Conservation (phyloP, 2,329 filamentous ascomycete genomes). For the Zymoseptoria crescenta region DNA sequence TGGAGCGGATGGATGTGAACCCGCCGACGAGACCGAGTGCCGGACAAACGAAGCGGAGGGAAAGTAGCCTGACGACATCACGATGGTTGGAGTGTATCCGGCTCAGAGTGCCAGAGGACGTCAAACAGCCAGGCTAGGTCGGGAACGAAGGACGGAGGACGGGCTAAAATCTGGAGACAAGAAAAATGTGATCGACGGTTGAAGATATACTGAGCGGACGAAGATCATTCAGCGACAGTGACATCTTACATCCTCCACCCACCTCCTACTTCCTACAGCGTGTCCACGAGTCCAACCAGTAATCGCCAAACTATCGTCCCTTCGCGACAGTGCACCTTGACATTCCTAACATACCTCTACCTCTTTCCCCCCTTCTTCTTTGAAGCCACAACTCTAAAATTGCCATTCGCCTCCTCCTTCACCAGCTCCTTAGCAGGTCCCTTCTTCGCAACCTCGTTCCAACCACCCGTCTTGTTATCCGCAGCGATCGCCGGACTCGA, state of each 20-base stretch:
- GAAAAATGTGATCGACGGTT: neutral
- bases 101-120: conserved; percentile 22
- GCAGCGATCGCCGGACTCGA: conserved; percentile 37
- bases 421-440: conserved; percentile 41
- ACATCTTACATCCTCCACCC: neutral
- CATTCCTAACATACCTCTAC: conserved; percentile 10
- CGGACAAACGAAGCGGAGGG: conserved; percentile 15
- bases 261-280: neutral
- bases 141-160: conserved; percentile 18
- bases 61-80: too few species aligned
- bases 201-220: neutral
- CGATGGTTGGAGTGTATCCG: conserved; percentile 26
- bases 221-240: neutral
- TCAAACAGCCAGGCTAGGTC: conserved; percentile 21
- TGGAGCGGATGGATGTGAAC: too few species aligned
- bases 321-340: neutral
- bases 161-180: neutral
- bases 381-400: conserved; percentile 82
- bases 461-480: conserved; percentile 54
- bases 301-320: neutral
- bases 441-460: conserved; percentile 98
- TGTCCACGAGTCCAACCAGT: neutral
- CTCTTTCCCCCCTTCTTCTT: conserved; percentile 70
- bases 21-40: too few species aligned
- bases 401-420: conserved; percentile 45